Evolutionary conservation across 1,284 basidiomycete species (phyloP).

Genomic region (Ceratobasidium sp.): DNA sequence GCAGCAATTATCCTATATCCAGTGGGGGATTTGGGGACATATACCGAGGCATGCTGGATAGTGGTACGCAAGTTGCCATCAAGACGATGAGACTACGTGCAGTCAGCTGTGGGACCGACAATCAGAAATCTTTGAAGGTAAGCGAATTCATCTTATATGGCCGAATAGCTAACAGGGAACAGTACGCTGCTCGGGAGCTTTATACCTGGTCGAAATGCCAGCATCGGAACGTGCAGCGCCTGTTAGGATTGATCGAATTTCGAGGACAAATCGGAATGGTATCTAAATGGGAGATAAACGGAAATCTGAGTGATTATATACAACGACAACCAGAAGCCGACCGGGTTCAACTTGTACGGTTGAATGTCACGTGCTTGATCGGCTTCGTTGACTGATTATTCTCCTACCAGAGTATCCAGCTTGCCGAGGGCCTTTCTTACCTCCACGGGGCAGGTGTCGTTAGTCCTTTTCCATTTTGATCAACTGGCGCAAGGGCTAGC

Average conservation of each 20-base stretch:
- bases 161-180: not conserved
- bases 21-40: constrained; percentile 10
- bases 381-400: too few species aligned
- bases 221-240: not conserved
- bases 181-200: not conserved
- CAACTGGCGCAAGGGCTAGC: not conserved
- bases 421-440: not conserved
- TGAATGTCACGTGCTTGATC: not conserved
- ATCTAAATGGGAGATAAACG: not conserved
- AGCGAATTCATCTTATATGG: not conserved
- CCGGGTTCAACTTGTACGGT: not conserved
- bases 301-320: not conserved
- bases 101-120: not conserved
- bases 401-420: not conserved
- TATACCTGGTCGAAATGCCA: constrained; percentile 7
- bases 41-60: not conserved
- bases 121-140: not conserved
- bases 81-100: not conserved
- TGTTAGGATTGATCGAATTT: constrained; percentile 1
- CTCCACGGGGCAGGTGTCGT: not conserved
- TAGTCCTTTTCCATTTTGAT: not conserved
- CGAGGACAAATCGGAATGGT: constrained; percentile 18
- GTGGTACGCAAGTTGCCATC: constrained; percentile 19
- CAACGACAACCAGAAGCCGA: not conserved
- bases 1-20: not conserved